Conservation (phyloP, 2,329 filamentous ascomycete genomes). For the Fusarium concolor region DNA sequence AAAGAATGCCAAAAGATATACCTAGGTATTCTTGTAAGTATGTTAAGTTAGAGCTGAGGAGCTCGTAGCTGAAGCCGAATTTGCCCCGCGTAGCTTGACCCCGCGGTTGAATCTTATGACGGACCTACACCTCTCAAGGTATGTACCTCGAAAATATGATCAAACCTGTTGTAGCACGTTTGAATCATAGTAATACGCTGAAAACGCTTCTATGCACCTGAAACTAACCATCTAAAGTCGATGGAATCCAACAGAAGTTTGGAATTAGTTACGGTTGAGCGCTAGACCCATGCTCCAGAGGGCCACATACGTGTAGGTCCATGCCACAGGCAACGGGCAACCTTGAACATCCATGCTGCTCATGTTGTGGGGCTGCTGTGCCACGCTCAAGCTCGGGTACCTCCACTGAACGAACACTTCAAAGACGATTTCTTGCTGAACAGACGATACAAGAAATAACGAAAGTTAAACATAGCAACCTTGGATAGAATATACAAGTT, state of each 20-base stretch:
- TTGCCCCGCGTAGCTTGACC: conserved; percentile 15
- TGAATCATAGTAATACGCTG: neutral
- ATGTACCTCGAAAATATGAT: neutral
- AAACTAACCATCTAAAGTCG: neutral
- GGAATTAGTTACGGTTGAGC: neutral
- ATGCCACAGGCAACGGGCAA: neutral
- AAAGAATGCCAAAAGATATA: too few species aligned
- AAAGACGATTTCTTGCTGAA: neutral
- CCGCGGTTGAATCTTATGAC: conserved; percentile 14
- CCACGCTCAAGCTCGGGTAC: neutral
- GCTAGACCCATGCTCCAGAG: conserved; percentile 16
- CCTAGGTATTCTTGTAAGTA: neutral
- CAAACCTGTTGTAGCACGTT: neutral
- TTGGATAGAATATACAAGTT: neutral
- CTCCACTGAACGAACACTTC: neutral
- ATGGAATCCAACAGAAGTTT: conserved; percentile 32
- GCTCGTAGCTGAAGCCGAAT: conserved; percentile 3
- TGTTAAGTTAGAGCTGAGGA: neutral
- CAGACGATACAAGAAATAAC: neutral
- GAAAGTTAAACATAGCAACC: neutral
- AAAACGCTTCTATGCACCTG: neutral
- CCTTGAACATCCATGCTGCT: neutral
- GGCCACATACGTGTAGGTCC: neutral
- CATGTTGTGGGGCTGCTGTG: conserved; percentile 26
- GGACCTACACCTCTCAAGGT: conserved; percentile 7